A percentile compares a stretch with the other conserved stretches of the same genome.
Conservation (phyloP, 352 stramenopile genomes). For the Pythium volutum region DNA sequence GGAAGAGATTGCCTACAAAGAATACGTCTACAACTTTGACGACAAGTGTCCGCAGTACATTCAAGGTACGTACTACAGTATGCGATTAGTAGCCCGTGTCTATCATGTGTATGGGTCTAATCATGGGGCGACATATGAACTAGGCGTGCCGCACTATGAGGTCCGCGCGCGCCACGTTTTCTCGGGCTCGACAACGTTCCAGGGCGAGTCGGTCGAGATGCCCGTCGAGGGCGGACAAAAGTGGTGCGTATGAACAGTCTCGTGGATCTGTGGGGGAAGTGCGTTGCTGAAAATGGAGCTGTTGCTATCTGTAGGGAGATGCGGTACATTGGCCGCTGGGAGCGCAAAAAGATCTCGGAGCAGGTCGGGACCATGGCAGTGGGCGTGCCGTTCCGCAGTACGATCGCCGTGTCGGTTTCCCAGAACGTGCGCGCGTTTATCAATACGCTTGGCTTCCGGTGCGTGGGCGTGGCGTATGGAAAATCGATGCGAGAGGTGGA, state of each 20-base stretch:
- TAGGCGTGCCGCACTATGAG: slow-evolving; percentile 82
- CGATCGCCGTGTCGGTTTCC: slow-evolving; percentile 78
- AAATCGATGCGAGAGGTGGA: too few relatives aligned
- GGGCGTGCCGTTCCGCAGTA: slow-evolving; percentile 76
- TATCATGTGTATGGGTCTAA: not conserved
- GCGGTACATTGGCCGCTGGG: slow-evolving; percentile 81
- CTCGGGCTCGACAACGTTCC: slow-evolving; percentile 76
- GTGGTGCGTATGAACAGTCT: slow-evolving; percentile 67
- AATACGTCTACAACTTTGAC: slow-evolving; percentile 89
- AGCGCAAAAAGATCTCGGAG: slow-evolving; percentile 86
- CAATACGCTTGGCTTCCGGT: slow-evolving; percentile 75
- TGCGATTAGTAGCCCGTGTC: not conserved
- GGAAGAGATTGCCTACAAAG: slow-evolving; percentile 87
- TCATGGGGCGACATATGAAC: not conserved
- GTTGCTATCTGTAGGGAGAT: slow-evolving; percentile 47
- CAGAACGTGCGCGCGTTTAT: slow-evolving; percentile 80
- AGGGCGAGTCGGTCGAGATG: slow-evolving; percentile 74
- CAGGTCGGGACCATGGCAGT: slow-evolving; percentile 56
- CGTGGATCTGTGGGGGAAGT: too few relatives aligned
- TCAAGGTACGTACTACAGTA: slow-evolving; percentile 33
- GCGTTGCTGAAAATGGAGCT: not conserved
- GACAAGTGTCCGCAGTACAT: slow-evolving; percentile 87
- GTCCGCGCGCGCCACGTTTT: slow-evolving; percentile 80
- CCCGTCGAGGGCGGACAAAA: slow-evolving; percentile 75
- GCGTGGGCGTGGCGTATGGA: not conserved